Conservation (phyloP, 2,329 filamentous ascomycete species). For the Colletotrichum trifolii region DNA sequence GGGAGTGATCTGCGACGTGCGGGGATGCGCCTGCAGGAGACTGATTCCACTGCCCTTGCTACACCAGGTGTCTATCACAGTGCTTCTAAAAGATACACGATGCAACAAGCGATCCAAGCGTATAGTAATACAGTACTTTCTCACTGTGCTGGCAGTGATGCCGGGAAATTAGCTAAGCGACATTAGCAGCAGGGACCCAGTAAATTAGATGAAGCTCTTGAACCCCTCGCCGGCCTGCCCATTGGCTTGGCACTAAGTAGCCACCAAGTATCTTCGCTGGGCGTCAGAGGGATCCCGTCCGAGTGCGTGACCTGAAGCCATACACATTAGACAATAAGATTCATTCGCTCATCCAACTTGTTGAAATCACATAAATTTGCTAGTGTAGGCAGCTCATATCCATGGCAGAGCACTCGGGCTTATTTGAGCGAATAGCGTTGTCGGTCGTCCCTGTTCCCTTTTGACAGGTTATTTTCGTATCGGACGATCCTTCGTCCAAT, state of each 20-base stretch:
- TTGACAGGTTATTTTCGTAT: conserved; percentile 33
- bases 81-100: no score
- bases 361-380: neutral
- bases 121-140: no score
- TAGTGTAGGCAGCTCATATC: neutral
- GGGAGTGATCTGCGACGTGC: conserved; percentile 27
- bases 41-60: neutral
- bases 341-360: neutral
- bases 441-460: neutral
- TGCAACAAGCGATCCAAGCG: no score
- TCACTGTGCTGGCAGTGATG: neutral
- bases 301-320: conserved; percentile 5
- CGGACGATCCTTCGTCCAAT: neutral
- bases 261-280: neutral
- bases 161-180: conserved; percentile 40
- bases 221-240: conserved; percentile 15
- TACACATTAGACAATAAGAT: neutral
- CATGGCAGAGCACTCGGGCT: neutral
- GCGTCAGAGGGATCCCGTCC: neutral
- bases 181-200: conserved; percentile 33
- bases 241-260: conserved; percentile 15
- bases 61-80: no score
- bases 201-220: conserved; percentile 33
- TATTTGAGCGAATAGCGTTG: conserved; percentile 9
- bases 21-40: conserved; percentile 7